Percentiles rank a stretch among this genome's conserved stretches.
phyloP scores from a whole-genome alignment of 352 stramenopile genomes.

The Globisporangium cylindrosporum region DNA sequence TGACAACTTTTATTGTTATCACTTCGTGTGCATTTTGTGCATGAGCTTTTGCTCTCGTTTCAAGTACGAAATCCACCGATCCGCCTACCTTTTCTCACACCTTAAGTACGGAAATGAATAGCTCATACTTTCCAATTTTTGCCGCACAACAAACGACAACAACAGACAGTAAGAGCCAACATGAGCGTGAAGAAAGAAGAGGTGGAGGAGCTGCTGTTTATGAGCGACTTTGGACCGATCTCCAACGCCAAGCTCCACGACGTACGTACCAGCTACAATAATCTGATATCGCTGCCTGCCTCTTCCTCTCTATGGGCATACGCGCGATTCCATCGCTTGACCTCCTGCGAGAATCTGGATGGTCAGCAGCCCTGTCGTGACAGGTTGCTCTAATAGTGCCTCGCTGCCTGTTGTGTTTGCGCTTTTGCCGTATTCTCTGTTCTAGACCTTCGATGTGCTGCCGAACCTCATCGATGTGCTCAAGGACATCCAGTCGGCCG shows the following conservation, averaged over 20 bases:
- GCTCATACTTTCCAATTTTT: conserved; percentile 1
- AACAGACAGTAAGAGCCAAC: not conserved
- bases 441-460: conserved; percentile 75
- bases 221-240: conserved; percentile 40
- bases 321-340: too few species aligned
- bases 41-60: not conserved
- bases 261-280: conserved; percentile 19
- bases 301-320: not conserved
- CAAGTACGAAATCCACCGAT: not conserved
- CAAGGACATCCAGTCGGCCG: conserved; percentile 79
- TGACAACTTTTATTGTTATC: not conserved
- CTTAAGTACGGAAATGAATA: conserved; percentile 7
- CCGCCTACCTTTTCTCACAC: not conserved
- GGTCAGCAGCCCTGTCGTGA: not conserved
- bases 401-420: not conserved
- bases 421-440: not conserved
- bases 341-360: too few species aligned
- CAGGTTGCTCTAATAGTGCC: not conserved
- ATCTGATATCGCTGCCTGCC: too few species aligned
- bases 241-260: conserved; percentile 73
- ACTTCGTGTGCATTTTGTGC: not conserved
- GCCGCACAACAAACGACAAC: not conserved
- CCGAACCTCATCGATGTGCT: conserved; percentile 83
- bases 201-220: conserved; percentile 32
- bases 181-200: conserved; percentile 34